These are phyloP conservation scores for Apiospora koreana DNA, from an alignment of 2,329 filamentous ascomycete species.

Conservation along the genomic window DNA sequence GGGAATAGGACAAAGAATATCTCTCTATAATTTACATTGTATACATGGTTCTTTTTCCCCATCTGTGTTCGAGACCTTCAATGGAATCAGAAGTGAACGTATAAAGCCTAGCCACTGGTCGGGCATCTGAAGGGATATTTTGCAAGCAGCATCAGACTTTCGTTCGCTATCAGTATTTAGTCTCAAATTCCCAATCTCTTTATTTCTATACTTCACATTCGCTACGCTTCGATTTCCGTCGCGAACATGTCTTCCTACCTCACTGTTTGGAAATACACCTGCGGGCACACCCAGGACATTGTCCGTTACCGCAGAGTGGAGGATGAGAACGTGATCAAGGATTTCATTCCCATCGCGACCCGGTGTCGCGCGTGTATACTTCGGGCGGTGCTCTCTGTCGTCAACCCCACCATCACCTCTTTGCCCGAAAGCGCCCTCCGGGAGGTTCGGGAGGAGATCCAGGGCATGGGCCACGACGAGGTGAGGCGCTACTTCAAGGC, in stretches of 20 bases:
- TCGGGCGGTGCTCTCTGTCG: background rate
- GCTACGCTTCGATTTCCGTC: background rate
- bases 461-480: background rate
- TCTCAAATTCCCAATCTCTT: background rate
- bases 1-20: background rate
- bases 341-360: background rate
- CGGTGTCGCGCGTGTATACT: background rate
- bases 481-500: background rate
- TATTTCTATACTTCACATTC: background rate
- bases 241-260: background rate
- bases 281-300: background rate
- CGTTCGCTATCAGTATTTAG: background rate
- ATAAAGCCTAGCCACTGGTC: background rate
- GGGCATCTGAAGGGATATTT: background rate
- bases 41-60: rapidly evolving
- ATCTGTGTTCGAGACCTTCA: background rate
- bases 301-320: background rate
- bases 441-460: background rate
- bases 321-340: background rate
- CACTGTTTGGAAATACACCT: background rate
- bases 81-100: background rate
- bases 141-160: background rate
- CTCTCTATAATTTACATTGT: background rate
- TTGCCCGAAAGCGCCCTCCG: background rate
- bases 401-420: background rate